Base-by-base conservation (phyloP, 179 eudicot genomes). In the Camellia oleifera region DNA sequence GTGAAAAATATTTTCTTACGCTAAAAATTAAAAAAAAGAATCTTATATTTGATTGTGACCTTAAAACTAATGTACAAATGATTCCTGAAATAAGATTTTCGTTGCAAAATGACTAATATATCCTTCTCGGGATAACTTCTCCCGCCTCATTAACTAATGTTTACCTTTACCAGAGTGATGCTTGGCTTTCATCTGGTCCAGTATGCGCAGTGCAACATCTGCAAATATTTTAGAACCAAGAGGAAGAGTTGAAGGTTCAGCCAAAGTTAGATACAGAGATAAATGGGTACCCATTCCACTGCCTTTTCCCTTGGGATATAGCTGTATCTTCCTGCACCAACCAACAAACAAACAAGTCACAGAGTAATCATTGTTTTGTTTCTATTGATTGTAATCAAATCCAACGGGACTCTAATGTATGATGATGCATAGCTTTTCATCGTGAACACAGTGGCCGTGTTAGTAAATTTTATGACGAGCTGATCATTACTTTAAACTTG, bases 301-400 rank as follows among this genome's bases (percentile, higher is more conserved):
- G 76, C 20, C 62, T 72, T 53, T 72, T 17, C 76, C 76, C 62
- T 72, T 72, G 62, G 76, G 76, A 72, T 72, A 72, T 26, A 72
- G 26, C 58, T 20, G 44, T 72, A 72, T 72, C 62, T 72, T 72
- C 76, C 76, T 53, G 62, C 45, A 63, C 2, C 15, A 63, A 72
- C 56, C 44, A 70, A 10, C 53, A 18, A 50, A 50, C 74, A 26
- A 53, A 20, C 0, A 17, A 48, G 11, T 50, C 15, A 48, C 11
- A 71, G 50, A 3, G 42, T 9, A 2, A 17, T 32, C 74, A n/a
- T 18, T 71, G 56, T 50, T n/a, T 11, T 15, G 0, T 14, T 17
- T 69, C 11, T 54, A 54, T 11, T 54, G 58, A 54, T 45, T 50
- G 18, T 4, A 50, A 20, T 7, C 7, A 71, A 48, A 12, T 18